phyloP scores from a whole-genome alignment of 208 protist species.

The Leptomonas seymouri region DNA sequence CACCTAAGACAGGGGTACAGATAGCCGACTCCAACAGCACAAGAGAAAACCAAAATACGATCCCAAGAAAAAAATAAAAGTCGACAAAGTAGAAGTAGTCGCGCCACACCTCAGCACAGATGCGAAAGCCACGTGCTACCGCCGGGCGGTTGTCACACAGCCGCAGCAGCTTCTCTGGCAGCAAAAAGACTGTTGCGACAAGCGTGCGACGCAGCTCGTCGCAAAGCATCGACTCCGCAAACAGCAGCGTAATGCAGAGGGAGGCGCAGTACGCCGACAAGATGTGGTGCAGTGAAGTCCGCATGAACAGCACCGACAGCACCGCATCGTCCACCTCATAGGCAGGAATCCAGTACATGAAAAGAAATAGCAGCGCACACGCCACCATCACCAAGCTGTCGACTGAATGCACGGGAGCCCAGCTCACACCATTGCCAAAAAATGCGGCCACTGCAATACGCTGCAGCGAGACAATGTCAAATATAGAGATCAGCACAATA shows the following conservation, averaged over 20 bases:
- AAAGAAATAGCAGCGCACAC: slow-evolving; percentile 14
- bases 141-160: slow-evolving; percentile 12
- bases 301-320: slow-evolving; percentile 12
- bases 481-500: slow-evolving; percentile 1
- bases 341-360: slow-evolving; percentile 26
- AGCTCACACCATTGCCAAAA: slow-evolving; percentile 23
- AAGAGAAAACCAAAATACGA: slow-evolving; percentile 49
- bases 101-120: slow-evolving; percentile 16
- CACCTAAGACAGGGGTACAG: slow-evolving; percentile 29
- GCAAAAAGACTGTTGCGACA: slow-evolving; percentile 19
- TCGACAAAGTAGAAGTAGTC: slow-evolving; percentile 60
- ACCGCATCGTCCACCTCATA: slow-evolving; percentile 27
- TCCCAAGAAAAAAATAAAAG: slow-evolving; percentile 51
- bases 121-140: neutral
- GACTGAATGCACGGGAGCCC: slow-evolving; percentile 29
- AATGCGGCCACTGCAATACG: slow-evolving; percentile 33
- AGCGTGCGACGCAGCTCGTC: slow-evolving; percentile 29
- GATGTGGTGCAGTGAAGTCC: slow-evolving; percentile 11
- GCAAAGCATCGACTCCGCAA: slow-evolving; percentile 34
- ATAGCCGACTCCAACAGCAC: slow-evolving; percentile 42
- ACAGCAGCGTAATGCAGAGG: slow-evolving; percentile 38
- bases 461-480: slow-evolving; percentile 33
- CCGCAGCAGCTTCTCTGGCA: slow-evolving; percentile 32
- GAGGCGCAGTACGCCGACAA: slow-evolving; percentile 41
- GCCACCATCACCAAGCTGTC: slow-evolving; percentile 13